Evolutionary conservation across 768 basidiomycete species (phyloP), one percentile per base, ranked within the genome.

Genomic region (Boletales sp.): DNA sequence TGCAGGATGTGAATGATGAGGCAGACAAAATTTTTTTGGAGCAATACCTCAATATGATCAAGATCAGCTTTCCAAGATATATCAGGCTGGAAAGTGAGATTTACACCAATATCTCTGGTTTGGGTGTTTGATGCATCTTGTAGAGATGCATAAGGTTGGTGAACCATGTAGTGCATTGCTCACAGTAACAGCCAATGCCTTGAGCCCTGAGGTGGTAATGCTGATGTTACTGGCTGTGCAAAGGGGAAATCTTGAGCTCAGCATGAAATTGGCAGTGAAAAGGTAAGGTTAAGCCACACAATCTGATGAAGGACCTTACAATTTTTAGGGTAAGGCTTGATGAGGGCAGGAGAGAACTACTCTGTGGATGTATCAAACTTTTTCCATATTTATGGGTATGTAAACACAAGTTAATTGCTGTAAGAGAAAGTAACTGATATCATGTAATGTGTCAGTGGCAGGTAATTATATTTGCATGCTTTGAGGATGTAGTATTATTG

Each of bases 301-400:
- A 25, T 25, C 21, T 25, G 21, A 25, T 25, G 21, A 25, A 25
- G 21, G 21, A 25, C 21, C 21, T 25, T 5, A 25, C 21, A 25
- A 5, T 25, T 25, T 25, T 3, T 15, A 30, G 40, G 25, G 15
- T 30, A 25, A 30, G 13, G 5, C 18, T 39, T 9, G 19, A 21
- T 39, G 19, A n/a, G 5, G 14, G 10, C 15, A 13, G 8, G 25
- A 5, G 21, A 25, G 5, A 5, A 5, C 21, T 25, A 25, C 21
- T 25, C 21, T 25, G 3, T 25, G 21, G 21, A 25, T 25, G 21
- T 25, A 5, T 25, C 3, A 25, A 25, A 25, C 21, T 25, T 25
- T 44, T 44, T 44, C 43, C 43, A 44, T 33, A 44, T 34, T 34
- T 44, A 21, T 44, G 43, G 43, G 43, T 44, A 44, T 44, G 21